These are phyloP conservation scores for Ustulina deusta DNA, from an alignment of 2,329 filamentous ascomycete species.

Conservation along the genomic window DNA sequence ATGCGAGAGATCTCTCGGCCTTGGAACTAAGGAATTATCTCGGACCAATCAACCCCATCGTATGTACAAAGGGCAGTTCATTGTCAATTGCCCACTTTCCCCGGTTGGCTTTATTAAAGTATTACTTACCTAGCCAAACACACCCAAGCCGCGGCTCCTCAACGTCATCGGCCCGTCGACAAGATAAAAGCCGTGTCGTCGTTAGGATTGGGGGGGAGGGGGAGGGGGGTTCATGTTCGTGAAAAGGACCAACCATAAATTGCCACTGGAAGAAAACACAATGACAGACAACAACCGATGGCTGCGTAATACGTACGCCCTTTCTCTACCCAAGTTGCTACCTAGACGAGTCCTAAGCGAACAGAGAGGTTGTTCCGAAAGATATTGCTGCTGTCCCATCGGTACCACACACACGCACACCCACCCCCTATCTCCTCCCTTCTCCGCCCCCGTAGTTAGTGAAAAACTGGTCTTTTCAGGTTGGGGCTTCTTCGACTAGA, in stretches of 20 bases:
- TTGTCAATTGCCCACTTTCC: conserved; percentile 39
- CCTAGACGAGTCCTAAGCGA: conserved; percentile 15
- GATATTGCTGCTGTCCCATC: neutral
- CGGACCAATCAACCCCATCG: conserved; percentile 40
- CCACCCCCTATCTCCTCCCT: neutral
- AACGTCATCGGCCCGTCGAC: conserved; percentile 46
- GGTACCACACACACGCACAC: neutral
- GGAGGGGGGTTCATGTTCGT: too few relatives aligned
- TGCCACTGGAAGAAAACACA: neutral
- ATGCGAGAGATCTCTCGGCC: conserved; percentile 44
- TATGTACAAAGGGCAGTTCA: neutral
- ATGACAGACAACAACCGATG: neutral
- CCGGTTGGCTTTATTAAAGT: conserved; percentile 39
- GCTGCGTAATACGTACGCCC: conserved; percentile 26
- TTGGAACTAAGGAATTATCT: conserved; percentile 22
- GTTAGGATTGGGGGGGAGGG: conserved; percentile 40
- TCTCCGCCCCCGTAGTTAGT: conserved; percentile 20
- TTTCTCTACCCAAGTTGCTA: conserved; percentile 13
- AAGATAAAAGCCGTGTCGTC: conserved; percentile 45
- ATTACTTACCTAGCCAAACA: too few relatives aligned
- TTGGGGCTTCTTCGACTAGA: conserved; percentile 18
- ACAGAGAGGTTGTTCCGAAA: neutral
- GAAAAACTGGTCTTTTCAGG: conserved; percentile 10
- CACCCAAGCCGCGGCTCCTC: conserved; percentile 34
- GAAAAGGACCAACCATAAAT: neutral